phyloP scores from a whole-genome alignment of 2,329 filamentous ascomycete genomes.

The Botrytis squamosa region DNA sequence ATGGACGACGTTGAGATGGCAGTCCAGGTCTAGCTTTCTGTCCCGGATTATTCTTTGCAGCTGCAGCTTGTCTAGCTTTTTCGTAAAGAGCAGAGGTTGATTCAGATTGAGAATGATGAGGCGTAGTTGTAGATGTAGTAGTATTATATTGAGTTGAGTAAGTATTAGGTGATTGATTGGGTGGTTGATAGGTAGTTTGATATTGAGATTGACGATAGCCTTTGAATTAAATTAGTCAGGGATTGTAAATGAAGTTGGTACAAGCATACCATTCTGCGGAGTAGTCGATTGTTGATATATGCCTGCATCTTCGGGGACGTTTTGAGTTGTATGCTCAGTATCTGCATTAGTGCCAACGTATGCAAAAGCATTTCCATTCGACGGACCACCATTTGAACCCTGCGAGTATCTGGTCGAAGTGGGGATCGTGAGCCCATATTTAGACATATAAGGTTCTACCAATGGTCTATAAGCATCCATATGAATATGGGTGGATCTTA shows the following conservation, averaged over 20 bases:
- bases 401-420: slow-evolving; percentile 13
- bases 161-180: slow-evolving; percentile 19
- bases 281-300: slow-evolving; percentile 15
- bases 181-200: slow-evolving; percentile 32
- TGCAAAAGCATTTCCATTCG: slow-evolving; percentile 18
- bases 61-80: slow-evolving; percentile 54
- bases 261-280: slow-evolving; percentile 23
- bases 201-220: slow-evolving; percentile 17
- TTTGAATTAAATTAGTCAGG: slow-evolving; percentile 6
- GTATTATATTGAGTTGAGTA: slow-evolving; percentile 21
- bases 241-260: not conserved
- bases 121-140: slow-evolving; percentile 23
- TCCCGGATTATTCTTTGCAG: slow-evolving; percentile 51
- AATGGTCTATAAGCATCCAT: slow-evolving; percentile 58
- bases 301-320: slow-evolving; percentile 23
- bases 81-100: slow-evolving; percentile 59
- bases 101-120: slow-evolving; percentile 41
- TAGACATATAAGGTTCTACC: slow-evolving; percentile 46
- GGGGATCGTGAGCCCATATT: slow-evolving; percentile 36
- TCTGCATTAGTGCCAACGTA: slow-evolving; percentile 28
- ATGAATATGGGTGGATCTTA: slow-evolving; percentile 57
- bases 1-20: slow-evolving; percentile 67
- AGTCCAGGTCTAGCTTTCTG: slow-evolving; percentile 51
- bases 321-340: slow-evolving; percentile 20
- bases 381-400: not conserved